A percentile compares a stretch with the other conserved stretches of the same genome.
These are phyloP conservation scores for Aspergillus homomorphus DNA, from an alignment of 495 filamentous ascomycete genomes.

Conservation along the genomic window DNA sequence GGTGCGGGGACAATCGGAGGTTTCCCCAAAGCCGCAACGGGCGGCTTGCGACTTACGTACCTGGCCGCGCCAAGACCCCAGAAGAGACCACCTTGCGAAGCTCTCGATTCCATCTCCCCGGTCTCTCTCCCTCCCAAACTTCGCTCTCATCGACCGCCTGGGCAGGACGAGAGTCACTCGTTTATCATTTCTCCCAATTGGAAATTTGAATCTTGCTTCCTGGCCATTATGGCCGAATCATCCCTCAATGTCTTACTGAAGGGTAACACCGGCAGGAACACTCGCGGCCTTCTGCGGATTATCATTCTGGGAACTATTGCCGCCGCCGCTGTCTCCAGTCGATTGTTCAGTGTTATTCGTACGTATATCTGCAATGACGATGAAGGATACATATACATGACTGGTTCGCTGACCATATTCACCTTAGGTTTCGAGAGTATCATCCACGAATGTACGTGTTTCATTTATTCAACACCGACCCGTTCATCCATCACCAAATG, in stretches of 20 bases:
- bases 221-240: slow-evolving; percentile 54
- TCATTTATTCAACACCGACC: slow-evolving; percentile 9
- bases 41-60: slow-evolving; percentile 10
- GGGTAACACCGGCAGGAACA: slow-evolving; percentile 67
- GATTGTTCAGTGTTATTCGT: slow-evolving; percentile 97
- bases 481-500: not conserved
- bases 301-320: slow-evolving; percentile 93
- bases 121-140: slow-evolving; percentile 31
- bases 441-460: slow-evolving; percentile 98
- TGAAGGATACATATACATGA: slow-evolving; percentile 13
- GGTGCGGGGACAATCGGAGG: slow-evolving; percentile 38
- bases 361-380: slow-evolving; percentile 31
- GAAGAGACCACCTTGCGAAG: slow-evolving; percentile 52
- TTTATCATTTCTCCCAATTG: slow-evolving; percentile 25
- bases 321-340: slow-evolving; percentile 86
- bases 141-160: slow-evolving; percentile 26
- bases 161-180: slow-evolving; percentile 38
- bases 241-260: slow-evolving; percentile 58
- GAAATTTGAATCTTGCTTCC: slow-evolving; percentile 31
- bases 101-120: slow-evolving; percentile 33
- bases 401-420: slow-evolving; percentile 31
- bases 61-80: slow-evolving; percentile 31
- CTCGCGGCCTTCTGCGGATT: slow-evolving; percentile 81
- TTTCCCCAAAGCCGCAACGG: slow-evolving; percentile 29
- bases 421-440: slow-evolving; percentile 91